These are phyloP conservation scores for Lasiodiplodia sp. DNA, from an alignment of 2,329 filamentous ascomycete species.

Conservation along the genomic window DNA sequence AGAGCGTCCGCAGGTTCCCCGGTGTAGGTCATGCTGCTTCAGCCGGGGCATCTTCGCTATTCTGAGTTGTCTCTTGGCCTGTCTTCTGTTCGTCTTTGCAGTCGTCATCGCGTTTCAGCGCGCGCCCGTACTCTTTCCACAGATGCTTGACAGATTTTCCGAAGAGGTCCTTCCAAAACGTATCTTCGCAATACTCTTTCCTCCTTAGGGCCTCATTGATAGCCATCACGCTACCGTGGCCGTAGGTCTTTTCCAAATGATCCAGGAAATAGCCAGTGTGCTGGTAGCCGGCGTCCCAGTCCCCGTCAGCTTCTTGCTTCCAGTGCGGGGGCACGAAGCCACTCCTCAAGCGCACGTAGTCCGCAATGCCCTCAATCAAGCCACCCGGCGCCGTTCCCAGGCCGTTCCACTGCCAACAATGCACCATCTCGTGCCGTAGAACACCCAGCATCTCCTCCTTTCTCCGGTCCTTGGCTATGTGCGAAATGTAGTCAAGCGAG, in stretches of 20 bases:
- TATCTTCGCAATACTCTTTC: constrained; percentile 45
- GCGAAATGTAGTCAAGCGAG: constrained; percentile 74
- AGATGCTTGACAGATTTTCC: constrained; percentile 71
- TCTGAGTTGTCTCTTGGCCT: not conserved
- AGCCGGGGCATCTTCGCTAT: not conserved
- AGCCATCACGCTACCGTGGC: constrained; percentile 58
- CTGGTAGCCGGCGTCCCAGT: constrained; percentile 92
- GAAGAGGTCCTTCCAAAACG: constrained; percentile 73
- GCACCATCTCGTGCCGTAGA: constrained; percentile 89
- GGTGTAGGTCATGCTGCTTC: constrained; percentile 6
- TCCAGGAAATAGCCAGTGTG: constrained; percentile 90
- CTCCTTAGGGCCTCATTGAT: constrained; percentile 72
- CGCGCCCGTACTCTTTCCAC: constrained; percentile 74
- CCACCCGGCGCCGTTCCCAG: constrained; percentile 67
- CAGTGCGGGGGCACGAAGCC: constrained; percentile 83
- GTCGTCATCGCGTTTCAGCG: constrained; percentile 42
- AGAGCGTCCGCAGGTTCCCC: not conserved
- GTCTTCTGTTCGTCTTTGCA: constrained; percentile 3
- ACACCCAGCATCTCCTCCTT: constrained; percentile 79
- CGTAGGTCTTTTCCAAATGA: constrained; percentile 75
- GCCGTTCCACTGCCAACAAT: constrained; percentile 88
- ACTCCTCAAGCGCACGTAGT: constrained; percentile 84
- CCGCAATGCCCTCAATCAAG: constrained; percentile 88
- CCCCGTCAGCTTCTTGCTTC: constrained; percentile 64
- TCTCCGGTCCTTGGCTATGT: constrained; percentile 43